phyloP scores from a whole-genome alignment of 257 asterid species.

The Oldenlandia corymbosa region DNA sequence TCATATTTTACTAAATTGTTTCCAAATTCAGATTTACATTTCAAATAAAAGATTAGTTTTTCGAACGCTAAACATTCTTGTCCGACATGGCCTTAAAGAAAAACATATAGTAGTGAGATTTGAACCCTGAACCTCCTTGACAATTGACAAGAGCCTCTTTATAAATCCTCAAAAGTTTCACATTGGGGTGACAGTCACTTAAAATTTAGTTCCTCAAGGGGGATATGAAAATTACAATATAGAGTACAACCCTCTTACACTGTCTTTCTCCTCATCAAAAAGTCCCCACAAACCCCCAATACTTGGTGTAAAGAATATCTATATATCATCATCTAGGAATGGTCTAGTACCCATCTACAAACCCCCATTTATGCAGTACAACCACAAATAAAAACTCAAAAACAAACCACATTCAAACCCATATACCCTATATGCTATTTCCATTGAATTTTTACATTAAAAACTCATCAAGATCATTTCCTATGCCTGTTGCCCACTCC shows the following conservation, averaged over 20 bases:
- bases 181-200: not conserved
- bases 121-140: no score
- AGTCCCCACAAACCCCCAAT: not conserved
- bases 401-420: not conserved
- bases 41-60: no score
- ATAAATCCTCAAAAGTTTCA: constrained; percentile 10
- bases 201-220: no score
- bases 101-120: no score
- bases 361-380: constrained; percentile 8
- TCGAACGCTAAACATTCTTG: no score
- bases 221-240: not conserved
- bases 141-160: no score
- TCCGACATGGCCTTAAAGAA: no score
- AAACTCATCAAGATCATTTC: constrained; percentile 5
- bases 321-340: not conserved
- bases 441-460: not conserved
- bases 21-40: no score
- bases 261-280: constrained; percentile 2
- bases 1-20: no score
- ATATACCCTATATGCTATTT: not conserved
- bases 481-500: constrained; percentile 27
- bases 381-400: constrained; percentile 6
- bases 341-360: not conserved
- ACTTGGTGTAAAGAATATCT: constrained; percentile 4
- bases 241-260: not conserved